phyloP scores from a whole-genome alignment of 805 yeast species.

The Myxozyma melibiosi region DNA sequence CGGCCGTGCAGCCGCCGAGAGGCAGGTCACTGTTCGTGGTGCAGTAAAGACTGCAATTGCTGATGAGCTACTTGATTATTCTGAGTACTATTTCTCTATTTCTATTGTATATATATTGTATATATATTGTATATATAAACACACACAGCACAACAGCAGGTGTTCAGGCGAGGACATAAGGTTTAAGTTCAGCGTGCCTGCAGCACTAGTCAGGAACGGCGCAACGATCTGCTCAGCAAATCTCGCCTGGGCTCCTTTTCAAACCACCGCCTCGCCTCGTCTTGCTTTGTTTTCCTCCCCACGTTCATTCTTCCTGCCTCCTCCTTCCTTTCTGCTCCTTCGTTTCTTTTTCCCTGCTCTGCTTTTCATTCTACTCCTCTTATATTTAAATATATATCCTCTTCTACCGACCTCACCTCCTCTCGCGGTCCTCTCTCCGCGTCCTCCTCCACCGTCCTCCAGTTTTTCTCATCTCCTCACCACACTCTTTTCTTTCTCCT shows the following conservation, averaged over 20 bases:
- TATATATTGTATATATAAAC: no score
- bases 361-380: no score
- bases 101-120: no score
- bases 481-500: no score
- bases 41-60: no score
- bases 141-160: no score
- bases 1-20: no score
- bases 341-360: not conserved
- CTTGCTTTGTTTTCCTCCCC: not conserved
- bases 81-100: no score
- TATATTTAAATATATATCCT: no score
- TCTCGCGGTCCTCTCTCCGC: not conserved
- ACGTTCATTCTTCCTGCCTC: not conserved
- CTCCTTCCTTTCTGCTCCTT: not conserved
- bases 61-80: no score
- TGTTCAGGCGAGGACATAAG: no score
- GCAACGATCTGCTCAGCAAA: not conserved
- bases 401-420: not conserved
- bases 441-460: not conserved
- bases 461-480: not conserved
- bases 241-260: not conserved
- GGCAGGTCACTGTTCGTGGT: no score
- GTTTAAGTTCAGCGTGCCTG: conserved; percentile 6
- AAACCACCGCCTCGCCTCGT: not conserved
- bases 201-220: conserved; percentile 23